Evolutionary conservation across 2,329 filamentous ascomycete species (phyloP).

Genomic region (Penicillium concentricum): DNA sequence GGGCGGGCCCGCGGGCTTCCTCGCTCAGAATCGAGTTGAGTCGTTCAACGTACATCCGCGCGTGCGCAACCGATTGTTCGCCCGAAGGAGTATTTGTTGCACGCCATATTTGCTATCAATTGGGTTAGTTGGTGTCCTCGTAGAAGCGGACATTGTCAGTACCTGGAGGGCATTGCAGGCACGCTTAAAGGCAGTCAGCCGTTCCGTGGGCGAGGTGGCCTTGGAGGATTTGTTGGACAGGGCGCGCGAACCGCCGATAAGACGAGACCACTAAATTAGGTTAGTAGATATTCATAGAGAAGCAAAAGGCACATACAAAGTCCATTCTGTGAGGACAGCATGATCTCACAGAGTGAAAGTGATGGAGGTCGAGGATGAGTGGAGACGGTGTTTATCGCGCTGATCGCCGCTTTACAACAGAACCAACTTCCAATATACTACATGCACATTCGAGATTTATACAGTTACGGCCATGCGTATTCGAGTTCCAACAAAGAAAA

Average conservation of each 20-base stretch:
- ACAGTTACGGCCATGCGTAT: not conserved
- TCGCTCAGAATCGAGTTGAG: conserved; percentile 73
- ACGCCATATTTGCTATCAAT: conserved; percentile 59
- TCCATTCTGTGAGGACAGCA: conserved; percentile 41
- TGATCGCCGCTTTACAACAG: conserved; percentile 11
- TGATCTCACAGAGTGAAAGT: conserved; percentile 27
- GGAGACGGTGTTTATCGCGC: conserved; percentile 21
- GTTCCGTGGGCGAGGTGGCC: conserved; percentile 57
- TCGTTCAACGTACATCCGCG: conserved; percentile 55
- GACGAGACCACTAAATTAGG: conserved; percentile 55
- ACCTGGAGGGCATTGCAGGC: conserved; percentile 61
- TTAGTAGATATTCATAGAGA: conserved; percentile 5
- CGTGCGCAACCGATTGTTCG: conserved; percentile 52
- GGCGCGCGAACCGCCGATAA: conserved; percentile 57
- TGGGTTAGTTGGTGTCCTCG: conserved; percentile 5
- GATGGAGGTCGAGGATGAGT: conserved; percentile 17
- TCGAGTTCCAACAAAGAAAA: not conserved
- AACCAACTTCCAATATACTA: not conserved
- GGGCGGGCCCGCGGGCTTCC: conserved; percentile 81
- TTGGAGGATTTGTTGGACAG: conserved; percentile 52
- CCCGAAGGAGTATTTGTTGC: conserved; percentile 51
- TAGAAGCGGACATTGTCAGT: conserved; percentile 3
- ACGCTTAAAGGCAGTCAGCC: conserved; percentile 61
- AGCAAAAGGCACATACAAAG: conserved; percentile 40
- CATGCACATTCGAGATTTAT: not conserved